Evolutionary conservation across 495 filamentous ascomycete genomes (phyloP).

Genomic region (Tuber brumale): DNA sequence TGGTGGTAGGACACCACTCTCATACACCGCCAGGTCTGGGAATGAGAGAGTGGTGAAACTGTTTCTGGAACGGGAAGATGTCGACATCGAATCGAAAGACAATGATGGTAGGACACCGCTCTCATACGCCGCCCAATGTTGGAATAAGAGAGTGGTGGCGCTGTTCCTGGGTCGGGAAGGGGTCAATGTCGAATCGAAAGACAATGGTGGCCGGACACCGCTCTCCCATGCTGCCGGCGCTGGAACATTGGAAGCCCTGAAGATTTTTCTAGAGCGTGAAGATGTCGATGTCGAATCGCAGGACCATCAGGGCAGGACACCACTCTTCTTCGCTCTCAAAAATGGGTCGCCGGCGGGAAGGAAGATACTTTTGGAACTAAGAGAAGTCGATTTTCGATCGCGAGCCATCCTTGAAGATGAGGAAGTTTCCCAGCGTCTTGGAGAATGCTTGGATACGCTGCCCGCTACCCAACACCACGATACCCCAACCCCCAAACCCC

Average conservation of each 20-base stretch:
- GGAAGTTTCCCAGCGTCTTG: too few species aligned
- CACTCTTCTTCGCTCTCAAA: constrained; percentile 44
- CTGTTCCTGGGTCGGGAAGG: constrained; percentile 8
- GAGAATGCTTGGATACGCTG: too few species aligned
- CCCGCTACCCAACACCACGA: too few species aligned
- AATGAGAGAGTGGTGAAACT: constrained; percentile 38
- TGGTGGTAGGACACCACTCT: constrained; percentile 42
- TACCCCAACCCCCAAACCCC: too few species aligned
- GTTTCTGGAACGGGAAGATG: constrained; percentile 11
- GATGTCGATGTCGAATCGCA: constrained; percentile 19
- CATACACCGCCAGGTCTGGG: constrained; percentile 42
- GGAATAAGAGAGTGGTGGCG: constrained; percentile 37
- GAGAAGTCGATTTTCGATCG: too few species aligned
- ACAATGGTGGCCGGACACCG: constrained; percentile 32
- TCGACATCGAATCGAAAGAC: constrained; percentile 12
- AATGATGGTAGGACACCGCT: constrained; percentile 36
- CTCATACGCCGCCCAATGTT: constrained; percentile 37
- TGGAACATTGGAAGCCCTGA: too few species aligned
- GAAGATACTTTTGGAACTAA: background rate
- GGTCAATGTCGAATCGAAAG: constrained; percentile 12
- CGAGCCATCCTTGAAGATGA: too few species aligned
- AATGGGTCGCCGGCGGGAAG: constrained; percentile 44
- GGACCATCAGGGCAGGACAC: constrained; percentile 38
- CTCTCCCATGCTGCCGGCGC: constrained; percentile 38
- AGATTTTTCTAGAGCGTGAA: too few species aligned